These are phyloP conservation scores for Simmondsia chinensis DNA, from an alignment of 148 eudicot genomes.

Conservation along the genomic window DNA sequence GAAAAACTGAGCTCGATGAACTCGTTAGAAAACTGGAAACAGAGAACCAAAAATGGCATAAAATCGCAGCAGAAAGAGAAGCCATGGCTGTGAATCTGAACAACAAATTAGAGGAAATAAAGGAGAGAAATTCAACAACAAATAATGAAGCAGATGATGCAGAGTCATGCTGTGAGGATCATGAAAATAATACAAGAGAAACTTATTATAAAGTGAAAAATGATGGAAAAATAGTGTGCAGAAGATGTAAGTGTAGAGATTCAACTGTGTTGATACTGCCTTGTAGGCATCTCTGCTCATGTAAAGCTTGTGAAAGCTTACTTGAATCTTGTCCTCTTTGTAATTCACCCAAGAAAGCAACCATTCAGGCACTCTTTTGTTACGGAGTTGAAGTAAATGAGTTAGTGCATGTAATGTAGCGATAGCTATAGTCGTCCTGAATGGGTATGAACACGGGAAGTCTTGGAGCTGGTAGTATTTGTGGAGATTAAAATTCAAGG, in stretches of 20 bases:
- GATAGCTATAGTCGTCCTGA: too few species aligned
- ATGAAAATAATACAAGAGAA: too few species aligned
- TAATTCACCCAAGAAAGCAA: constrained; percentile 39
- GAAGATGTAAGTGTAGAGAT: constrained; percentile 29
- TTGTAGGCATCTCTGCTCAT: constrained; percentile 65
- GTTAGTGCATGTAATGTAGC: too few species aligned
- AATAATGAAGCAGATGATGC: constrained; percentile 39
- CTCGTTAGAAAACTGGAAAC: constrained; percentile 31
- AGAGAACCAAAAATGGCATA: constrained; percentile 56
- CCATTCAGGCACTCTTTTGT: constrained; percentile 44
- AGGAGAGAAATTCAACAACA: constrained; percentile 24
- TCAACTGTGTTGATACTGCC: constrained; percentile 56
- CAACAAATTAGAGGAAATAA: constrained; percentile 35
- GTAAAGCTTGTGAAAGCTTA: constrained; percentile 48
- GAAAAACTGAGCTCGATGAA: constrained; percentile 39
- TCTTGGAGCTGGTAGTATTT: too few species aligned
- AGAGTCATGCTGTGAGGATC: constrained; percentile 41
- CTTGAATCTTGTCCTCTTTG: constrained; percentile 65
- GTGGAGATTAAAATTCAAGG: too few species aligned
- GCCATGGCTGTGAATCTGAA: constrained; percentile 32
- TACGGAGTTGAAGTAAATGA: too few species aligned
- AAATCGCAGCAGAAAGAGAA: constrained; percentile 50
- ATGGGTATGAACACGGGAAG: too few species aligned
- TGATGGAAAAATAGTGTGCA: constrained; percentile 42
- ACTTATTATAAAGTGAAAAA: too few species aligned